Evolutionary conservation across 768 basidiomycete species (phyloP), one percentile per base, ranked within the genome.

Genomic region (Aureoboletus auriporus): DNA sequence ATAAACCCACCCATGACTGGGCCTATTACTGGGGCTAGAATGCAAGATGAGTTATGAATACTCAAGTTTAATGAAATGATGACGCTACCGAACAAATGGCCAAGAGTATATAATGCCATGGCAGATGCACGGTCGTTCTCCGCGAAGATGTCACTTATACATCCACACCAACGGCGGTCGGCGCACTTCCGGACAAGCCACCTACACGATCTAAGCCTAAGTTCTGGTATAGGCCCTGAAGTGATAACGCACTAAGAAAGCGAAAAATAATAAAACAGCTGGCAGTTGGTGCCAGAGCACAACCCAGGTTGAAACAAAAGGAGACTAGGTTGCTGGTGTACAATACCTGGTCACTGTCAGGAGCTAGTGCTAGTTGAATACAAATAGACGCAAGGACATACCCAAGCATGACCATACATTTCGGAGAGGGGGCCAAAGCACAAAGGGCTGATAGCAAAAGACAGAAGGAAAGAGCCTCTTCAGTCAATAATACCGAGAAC

Each of bases 341-440:
- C 34, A 88, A 68, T 23, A 87, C 72, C 82, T 84, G 46, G 38
- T 39, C 27, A 13, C 5, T 17, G 16, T 52, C 40, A 53, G 20
- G 20, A 23, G 36, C 9, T 11, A 12, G 4, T 33, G 2, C 13
- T 27, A 1, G 28, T n/a, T n/a, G n/a, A n/a, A 37, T 11, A 33
- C 23, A 14, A 23, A 23, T 23, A 23, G 4, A 20, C 10, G 3
- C 8, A 17, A 41, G 30, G 14, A 11, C 28, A 56, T 60, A 84
- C 83, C 84, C 83, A 86, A 59, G 70, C 75, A 27, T 86, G 77
- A 1, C 85, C 85, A 57, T 83, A 86, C 65, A 86, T 82, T 64
- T 88, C 86, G 1, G 85, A 88, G 17, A 84, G 51, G 1, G 87
- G 87, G 0, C 80, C 83, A 6, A 84, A 65, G 46, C 87, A 58